phyloP scores from a whole-genome alignment of 2,329 filamentous ascomycete species.

The Colletotrichum sp. region DNA sequence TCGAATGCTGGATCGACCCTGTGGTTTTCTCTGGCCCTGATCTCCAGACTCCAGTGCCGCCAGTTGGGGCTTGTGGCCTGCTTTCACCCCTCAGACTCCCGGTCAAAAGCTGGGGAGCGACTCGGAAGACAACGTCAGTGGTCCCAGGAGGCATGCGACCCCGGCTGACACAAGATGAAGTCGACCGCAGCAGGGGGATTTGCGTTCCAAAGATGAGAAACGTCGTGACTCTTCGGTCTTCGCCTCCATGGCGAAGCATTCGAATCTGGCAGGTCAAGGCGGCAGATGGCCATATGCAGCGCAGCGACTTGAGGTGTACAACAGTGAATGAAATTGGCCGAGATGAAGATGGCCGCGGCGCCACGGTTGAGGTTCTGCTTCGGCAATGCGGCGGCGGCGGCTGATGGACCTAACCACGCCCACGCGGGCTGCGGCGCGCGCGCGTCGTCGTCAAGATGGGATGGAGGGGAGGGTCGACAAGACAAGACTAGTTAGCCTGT shows the following conservation, averaged over 20 bases:
- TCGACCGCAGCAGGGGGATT: conserved; percentile 10
- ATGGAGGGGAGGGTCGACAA: conserved; percentile 5
- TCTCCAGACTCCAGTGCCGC: background rate
- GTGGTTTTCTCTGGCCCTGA: background rate
- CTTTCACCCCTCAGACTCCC: background rate
- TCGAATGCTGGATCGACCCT: background rate
- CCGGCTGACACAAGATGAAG: conserved; percentile 7
- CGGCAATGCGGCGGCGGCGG: conserved; percentile 12
- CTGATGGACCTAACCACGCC: background rate
- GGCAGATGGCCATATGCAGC: background rate
- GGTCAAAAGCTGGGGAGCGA: conserved; percentile 9
- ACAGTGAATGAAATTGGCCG: conserved; percentile 3
- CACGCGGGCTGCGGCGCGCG: conserved; percentile 8
- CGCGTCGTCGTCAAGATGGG: conserved; percentile 11
- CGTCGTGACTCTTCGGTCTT: conserved; percentile 1
- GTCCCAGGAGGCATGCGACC: conserved; percentile 9
- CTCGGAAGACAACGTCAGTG: conserved; percentile 6
- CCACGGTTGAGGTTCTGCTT: conserved; percentile 16
- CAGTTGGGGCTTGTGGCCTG: conserved; percentile 1
- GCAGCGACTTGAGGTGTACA: background rate
- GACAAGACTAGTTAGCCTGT: conserved; percentile 14
- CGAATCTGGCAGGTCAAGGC: conserved; percentile 5
- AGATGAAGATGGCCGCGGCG: conserved; percentile 11
- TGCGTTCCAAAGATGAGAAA: conserved; percentile 8
- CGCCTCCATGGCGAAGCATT: background rate